These are phyloP conservation scores for Potentilla sterilis DNA, from an alignment of 306 rosid genomes.

Conservation along the genomic window DNA sequence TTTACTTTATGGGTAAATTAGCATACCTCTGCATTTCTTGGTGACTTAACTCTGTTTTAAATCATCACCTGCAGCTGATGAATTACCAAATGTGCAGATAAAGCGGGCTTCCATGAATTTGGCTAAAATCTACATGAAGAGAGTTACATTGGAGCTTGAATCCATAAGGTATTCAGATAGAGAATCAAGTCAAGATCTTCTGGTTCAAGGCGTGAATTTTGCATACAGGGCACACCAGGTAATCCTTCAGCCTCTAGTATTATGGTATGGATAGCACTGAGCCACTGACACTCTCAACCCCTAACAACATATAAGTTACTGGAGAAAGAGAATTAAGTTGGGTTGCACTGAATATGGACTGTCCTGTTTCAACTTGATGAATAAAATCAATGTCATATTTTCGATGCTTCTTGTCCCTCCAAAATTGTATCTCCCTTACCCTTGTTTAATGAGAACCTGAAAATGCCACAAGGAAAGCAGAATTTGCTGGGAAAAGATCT, in stretches of 20 bases:
- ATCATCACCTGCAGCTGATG: not conserved
- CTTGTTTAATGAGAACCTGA: not conserved
- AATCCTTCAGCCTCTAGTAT: conserved; percentile 16
- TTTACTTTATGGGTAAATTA: not conserved
- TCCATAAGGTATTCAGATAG: conserved; percentile 63
- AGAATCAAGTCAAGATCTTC: conserved; percentile 80
- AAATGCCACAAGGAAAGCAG: not conserved
- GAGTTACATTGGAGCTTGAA: conserved; percentile 76
- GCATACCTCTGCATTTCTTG: not conserved
- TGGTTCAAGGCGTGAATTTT: conserved; percentile 81
- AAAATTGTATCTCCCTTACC: not conserved
- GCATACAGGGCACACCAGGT: conserved; percentile 94
- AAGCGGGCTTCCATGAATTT: conserved; percentile 76
- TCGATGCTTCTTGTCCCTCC: not conserved
- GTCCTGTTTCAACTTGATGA: not conserved
- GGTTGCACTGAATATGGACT: not conserved
- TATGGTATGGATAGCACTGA: not conserved
- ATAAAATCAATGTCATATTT: not conserved
- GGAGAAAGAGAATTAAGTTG: not conserved
- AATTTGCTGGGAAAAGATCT: not conserved
- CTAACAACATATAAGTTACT: not conserved
- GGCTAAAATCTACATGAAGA: conserved; percentile 80
- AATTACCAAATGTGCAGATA: conserved; percentile 47
- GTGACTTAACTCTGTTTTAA: not conserved
- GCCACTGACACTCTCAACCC: not conserved